Evolutionary conservation across 2,329 filamentous ascomycete species (phyloP), one percentile per base, ranked within the genome.

Genomic region (Whalleya microplaca): DNA sequence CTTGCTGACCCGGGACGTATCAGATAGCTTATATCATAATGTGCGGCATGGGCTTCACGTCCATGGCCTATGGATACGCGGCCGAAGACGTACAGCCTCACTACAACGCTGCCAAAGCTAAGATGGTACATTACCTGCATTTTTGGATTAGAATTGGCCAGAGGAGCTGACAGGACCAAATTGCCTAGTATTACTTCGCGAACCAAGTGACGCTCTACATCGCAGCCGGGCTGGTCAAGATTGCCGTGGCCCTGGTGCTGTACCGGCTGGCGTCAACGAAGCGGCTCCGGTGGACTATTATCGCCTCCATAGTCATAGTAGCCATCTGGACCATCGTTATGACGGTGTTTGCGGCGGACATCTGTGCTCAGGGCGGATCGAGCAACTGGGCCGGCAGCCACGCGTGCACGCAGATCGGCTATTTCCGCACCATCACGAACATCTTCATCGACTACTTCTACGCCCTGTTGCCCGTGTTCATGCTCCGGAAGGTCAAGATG

Each of bases 401-500:
- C 23, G 60, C 63, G 19, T 72, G 71, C 53, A 65, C 58, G 1
- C 52, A 61, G 23, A 61, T 72, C 19, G 68, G 66, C 14, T 69
- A 70, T 48, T 71, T 72, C 51, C 71, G 71, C 41, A 72, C 68
- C 4, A 67, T 68, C 18, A 69, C 67, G 37, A 72, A 72, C 27
- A 70, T 72, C 37, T 65, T 71, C 55, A 71, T 72, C 62, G 70
- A 72, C 56, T 72, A 71, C 51, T 72, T 72, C 48, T 71, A 71
- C 41, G 69, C 71, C 29, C 50, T 72, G 1, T 46, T 71, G 14
- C 71, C 71, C 1, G 46, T 71, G 1, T 63, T 53, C 16, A 71
- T 72, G 45, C 66, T 72, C 12, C 62, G 67, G 55, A 64, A 66
- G 2, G 64, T 67, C 0, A 64, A 66, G 40, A 68, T 72, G 66